Base-by-base conservation (phyloP, 2,329 filamentous ascomycete genomes). In the Ophiostoma triangulosporum region DNA sequence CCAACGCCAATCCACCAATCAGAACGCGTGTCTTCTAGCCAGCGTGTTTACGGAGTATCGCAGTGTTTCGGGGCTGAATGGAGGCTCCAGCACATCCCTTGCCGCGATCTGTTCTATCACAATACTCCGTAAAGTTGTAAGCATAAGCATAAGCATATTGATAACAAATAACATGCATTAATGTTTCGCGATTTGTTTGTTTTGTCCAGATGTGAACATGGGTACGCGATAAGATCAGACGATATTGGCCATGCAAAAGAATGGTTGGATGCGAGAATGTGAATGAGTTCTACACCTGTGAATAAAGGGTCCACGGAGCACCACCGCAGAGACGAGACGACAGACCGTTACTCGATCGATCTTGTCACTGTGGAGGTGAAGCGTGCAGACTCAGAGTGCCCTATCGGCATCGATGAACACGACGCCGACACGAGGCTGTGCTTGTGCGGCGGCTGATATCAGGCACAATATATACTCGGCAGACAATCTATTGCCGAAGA, bases 321-420 rank as follows among this genome's bases (percentile, higher is more conserved):
- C n/a, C n/a, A n/a, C n/a, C n/a, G n/a, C n/a, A 48, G 20, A 48
- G 27, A 48, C 26, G 26, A 48, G 45, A 48, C 27, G 45, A 48
- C 46, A 48, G 46, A 15, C n/a, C n/a, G 43, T 31, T 48, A 48
- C 46, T 32, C 29, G 46, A 48, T 48, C 46, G 29, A 48, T 48
- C 46, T 48, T 48, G 46, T 48, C 27, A 6, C 22, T 33, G 35
- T n/a, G n/a, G n/a, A n/a, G n/a, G n/a, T n/a, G n/a, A n/a, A n/a
- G n/a, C n/a, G n/a, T n/a, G 35, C 31, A 33, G 4, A 31, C 29
- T 31, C 31, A 6, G 9, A 3, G 15, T 3, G 31, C 9, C 15
- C 9, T 33, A 33, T 33, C n/a, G n/a, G n/a, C n/a, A 33, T 33
- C 31, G 31, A 33, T 14, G n/a, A 40, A 20, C n/a, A 40, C 11